Evolutionary conservation across 2,329 filamentous ascomycete species (phyloP).

Genomic region (Curvularia eragrostidis): DNA sequence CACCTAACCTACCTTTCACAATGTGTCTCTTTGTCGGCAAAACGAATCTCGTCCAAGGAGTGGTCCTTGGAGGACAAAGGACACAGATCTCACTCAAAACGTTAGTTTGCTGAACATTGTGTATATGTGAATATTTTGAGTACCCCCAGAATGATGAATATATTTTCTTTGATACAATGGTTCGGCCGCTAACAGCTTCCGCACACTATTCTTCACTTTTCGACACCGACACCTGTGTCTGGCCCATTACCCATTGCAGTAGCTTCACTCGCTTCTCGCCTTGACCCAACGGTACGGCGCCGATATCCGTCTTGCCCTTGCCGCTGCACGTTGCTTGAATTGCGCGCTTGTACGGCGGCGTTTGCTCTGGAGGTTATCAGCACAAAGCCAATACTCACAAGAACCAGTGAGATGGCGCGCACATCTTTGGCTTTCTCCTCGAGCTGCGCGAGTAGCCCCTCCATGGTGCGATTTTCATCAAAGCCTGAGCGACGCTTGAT

Average conservation of each 20-base stretch:
- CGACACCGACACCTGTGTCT: not conserved
- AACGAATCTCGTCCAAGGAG: not conserved
- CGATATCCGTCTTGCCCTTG: slow-evolving; percentile 35
- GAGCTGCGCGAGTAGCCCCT: slow-evolving; percentile 28
- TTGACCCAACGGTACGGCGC: slow-evolving; percentile 26
- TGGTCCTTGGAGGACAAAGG: not conserved
- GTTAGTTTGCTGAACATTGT: not conserved
- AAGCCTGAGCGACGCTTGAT: slow-evolving; percentile 36
- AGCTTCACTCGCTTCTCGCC: slow-evolving; percentile 13
- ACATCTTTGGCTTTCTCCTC: slow-evolving; percentile 24
- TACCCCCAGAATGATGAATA: not conserved
- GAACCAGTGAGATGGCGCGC: too few relatives aligned
- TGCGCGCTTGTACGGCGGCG: slow-evolving; percentile 34
- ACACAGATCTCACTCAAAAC: not conserved
- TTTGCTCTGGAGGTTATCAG: slow-evolving; percentile 25
- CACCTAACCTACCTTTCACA: not conserved
- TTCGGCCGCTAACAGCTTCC: not conserved
- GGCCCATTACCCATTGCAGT: not conserved
- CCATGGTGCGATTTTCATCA: slow-evolving; percentile 35
- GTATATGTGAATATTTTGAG: not conserved
- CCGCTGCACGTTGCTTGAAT: slow-evolving; percentile 27
- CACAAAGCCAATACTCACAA: not conserved
- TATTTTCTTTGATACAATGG: not conserved
- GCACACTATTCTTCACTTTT: too few relatives aligned
- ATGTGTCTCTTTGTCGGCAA: not conserved